These are phyloP conservation scores for Podila minutissima DNA, from an alignment of 192 early-diverging fungal genomes.

Conservation along the genomic window DNA sequence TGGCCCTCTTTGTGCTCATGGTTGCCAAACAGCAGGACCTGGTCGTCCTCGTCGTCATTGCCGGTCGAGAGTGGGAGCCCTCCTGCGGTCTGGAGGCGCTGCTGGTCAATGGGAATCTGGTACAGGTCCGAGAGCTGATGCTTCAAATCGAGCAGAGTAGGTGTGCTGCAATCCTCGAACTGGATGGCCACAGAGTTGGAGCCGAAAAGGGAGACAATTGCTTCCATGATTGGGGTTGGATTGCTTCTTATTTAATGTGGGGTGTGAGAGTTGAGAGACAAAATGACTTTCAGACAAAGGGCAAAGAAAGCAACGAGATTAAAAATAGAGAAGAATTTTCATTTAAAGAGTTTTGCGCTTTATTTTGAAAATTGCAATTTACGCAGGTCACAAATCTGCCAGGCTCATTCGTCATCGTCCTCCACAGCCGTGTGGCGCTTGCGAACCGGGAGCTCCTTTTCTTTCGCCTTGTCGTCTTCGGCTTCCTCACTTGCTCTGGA, in stretches of 20 bases:
- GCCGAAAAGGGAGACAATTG: conserved; percentile 43
- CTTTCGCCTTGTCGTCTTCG: conserved; percentile 5
- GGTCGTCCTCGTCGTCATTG: conserved; percentile 37
- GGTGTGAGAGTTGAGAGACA: background rate
- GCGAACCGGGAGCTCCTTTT: conserved; percentile 18
- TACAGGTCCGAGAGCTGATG: conserved; percentile 32
- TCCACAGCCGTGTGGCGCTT: conserved; percentile 32
- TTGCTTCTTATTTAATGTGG: background rate
- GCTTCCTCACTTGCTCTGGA: background rate
- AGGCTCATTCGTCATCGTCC: conserved; percentile 4
- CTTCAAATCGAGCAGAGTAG: conserved; percentile 51
- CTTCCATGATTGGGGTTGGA: conserved; percentile 20
- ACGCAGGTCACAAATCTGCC: background rate
- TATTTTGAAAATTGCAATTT: background rate
- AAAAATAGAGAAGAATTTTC: background rate
- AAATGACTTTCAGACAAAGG: background rate
- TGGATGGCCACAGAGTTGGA: conserved; percentile 35
- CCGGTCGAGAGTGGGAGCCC: conserved; percentile 40
- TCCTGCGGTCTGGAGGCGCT: conserved; percentile 53
- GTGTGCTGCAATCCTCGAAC: conserved; percentile 21
- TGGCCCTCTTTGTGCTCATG: conserved; percentile 4
- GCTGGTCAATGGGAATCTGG: conserved; percentile 51
- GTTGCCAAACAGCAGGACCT: conserved; percentile 43
- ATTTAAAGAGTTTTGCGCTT: too few relatives aligned
- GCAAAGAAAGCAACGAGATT: background rate